phyloP scores from a whole-genome alignment of 2,329 filamentous ascomycete genomes.

The Ustulina deusta region DNA sequence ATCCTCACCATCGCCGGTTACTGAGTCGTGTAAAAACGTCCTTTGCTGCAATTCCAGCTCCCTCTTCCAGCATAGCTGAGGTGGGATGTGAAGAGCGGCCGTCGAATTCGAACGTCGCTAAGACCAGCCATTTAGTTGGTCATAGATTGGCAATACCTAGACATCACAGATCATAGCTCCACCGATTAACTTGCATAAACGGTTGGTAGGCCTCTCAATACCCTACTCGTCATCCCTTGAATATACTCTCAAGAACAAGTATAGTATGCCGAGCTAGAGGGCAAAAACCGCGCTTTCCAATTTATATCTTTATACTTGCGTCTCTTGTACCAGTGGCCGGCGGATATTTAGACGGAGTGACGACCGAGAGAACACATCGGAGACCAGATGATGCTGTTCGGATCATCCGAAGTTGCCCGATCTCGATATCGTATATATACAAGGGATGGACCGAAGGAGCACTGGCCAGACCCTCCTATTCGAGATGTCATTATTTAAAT shows the following conservation, averaged over 20 bases:
- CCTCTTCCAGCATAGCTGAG: neutral
- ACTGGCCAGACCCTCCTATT: neutral
- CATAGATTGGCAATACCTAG: neutral
- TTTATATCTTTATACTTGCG: neutral
- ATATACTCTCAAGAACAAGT: neutral
- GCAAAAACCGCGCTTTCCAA: neutral
- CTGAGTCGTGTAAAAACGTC: neutral
- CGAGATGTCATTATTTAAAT: neutral
- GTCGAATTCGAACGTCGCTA: neutral
- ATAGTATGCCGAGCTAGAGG: neutral
- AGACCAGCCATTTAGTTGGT: neutral
- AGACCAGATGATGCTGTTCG: neutral
- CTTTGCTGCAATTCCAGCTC: neutral
- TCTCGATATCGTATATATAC: neutral
- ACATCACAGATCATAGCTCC: neutral
- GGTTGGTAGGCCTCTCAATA: neutral
- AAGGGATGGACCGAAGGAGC: neutral
- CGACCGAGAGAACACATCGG: neutral
- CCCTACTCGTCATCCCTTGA: neutral
- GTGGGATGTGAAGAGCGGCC: neutral
- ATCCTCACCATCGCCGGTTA: neutral
- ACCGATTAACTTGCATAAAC: slow-evolving; percentile 11
- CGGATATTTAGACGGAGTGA: neutral
- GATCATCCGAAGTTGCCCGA: neutral
- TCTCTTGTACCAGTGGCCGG: neutral